These are phyloP conservation scores for Aspergillus bombycis DNA, from an alignment of 2,329 filamentous ascomycete species.

Conservation along the genomic window DNA sequence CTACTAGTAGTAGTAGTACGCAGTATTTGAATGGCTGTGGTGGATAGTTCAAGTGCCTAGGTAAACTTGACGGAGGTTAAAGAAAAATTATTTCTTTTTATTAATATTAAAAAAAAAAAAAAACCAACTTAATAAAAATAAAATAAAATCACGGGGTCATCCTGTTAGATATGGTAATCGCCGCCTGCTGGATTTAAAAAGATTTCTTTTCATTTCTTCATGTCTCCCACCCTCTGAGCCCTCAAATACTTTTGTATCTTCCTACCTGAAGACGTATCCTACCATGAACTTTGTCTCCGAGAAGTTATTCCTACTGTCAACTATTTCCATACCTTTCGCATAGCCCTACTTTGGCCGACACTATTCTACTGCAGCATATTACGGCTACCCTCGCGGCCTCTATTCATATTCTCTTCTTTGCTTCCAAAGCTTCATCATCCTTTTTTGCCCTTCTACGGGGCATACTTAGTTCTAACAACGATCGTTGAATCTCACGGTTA, in stretches of 20 bases:
- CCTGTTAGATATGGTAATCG: background rate
- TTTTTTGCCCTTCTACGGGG: background rate
- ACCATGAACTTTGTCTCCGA: constrained; percentile 26
- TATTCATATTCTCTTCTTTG: background rate
- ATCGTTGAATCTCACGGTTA: background rate
- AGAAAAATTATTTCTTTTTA: background rate
- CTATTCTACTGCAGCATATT: background rate
- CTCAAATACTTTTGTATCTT: background rate
- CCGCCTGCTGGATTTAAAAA: background rate
- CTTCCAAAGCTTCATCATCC: background rate
- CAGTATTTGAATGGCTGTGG: background rate
- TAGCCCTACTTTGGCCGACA: constrained; percentile 12
- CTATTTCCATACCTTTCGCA: constrained; percentile 24
- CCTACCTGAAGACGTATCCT: constrained; percentile 5
- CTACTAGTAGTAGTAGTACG: too few relatives aligned
- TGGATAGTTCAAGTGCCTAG: background rate
- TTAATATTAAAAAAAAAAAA: background rate
- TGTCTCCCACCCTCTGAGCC: constrained; percentile 15
- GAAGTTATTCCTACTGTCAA: constrained; percentile 17
- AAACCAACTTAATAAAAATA: background rate
- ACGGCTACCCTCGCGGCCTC: background rate
- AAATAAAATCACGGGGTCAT: constrained; percentile 1
- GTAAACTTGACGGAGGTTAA: background rate
- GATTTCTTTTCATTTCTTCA: constrained; percentile 15
- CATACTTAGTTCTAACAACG: background rate